Conservation (phyloP, 1,284 basidiomycete genomes). For the Pterulicium gracile region DNA sequence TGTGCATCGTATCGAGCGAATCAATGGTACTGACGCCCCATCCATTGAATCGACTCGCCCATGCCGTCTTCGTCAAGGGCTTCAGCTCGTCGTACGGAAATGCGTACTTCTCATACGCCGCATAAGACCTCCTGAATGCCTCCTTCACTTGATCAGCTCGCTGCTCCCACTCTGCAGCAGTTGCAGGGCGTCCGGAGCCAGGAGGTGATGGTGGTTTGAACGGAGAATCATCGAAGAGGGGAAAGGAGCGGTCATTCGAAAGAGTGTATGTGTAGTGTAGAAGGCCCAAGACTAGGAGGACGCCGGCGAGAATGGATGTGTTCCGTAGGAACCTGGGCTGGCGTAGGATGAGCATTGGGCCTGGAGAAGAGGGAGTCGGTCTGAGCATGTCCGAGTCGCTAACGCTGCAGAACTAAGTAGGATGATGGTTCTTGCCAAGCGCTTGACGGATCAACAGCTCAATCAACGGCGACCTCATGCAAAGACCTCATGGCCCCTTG, state of each 20-base stretch:
- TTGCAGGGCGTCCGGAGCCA: not conserved
- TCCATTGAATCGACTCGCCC: slow-evolving; percentile 46
- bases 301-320: slow-evolving; percentile 1
- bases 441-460: no score
- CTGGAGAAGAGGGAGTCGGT: not conserved
- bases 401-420: not conserved
- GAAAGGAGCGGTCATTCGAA: not conserved
- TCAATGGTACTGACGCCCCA: slow-evolving; percentile 76
- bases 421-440: not conserved
- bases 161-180: not conserved
- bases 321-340: not conserved
- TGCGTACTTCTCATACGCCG: slow-evolving; percentile 39
- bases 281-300: not conserved
- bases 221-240: not conserved
- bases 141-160: slow-evolving; percentile 37
- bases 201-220: not conserved
- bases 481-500: no score
- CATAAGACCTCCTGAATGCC: slow-evolving; percentile 47
- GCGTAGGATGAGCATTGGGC: slow-evolving; percentile 1
- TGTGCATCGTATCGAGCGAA: slow-evolving; percentile 66
- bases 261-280: not conserved
- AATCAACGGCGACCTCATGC: no score
- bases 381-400: not conserved
- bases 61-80: slow-evolving; percentile 27
- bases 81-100: slow-evolving; percentile 49